Evolutionary conservation across 176 grass and related monocot genomes (phyloP), one percentile per base, ranked within the genome.

Genomic region (Oryza nivara): DNA sequence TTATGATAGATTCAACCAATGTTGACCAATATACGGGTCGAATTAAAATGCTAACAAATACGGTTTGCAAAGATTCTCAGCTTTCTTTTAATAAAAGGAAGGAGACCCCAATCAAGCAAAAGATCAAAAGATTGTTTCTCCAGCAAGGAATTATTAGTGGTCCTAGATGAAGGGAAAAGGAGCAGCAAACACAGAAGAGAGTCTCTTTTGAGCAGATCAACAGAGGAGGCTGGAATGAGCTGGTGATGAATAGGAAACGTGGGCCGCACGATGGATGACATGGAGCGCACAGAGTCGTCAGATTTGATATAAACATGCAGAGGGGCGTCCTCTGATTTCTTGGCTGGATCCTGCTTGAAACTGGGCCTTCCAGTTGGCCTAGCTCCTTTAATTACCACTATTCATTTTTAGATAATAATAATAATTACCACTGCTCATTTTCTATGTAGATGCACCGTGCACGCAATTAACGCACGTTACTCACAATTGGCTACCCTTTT

Each of bases 261-360:
- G 74, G 68, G 40, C 60, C 81, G 81, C 69, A 78, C 34, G 58
- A 88, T 79, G 56, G 12, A 2, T 52, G 8, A 73, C 58, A 32
- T 65, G 45, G 74, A 73, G 13, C 60, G 3, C 2, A 1, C 0
- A 14, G 25, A 34, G 47, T 4, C 69, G 81, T 79, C 61, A 9
- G 81, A 88, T 88, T 10, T 10, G 15, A 22, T 38, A 20, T 16
- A 0, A 7, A 47, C 10, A 2, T 11, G 17, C 14, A 36, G 6
- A 34, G 79, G 70, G 46, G 65, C 0, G n/a, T 56, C 61, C 47
- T 35, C 64, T 35, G 61, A 43, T 15, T 41, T 76, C 35, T 83
- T 88, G 52, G 80, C 80, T 83, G 80, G 80, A 34, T 83, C 16
- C 70, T 74, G 11, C 23, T 34, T 56, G 47, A 17, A 34, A 48